Percentiles rank a stretch among this genome's conserved stretches.
These are phyloP conservation scores for Piromyces sp. DNA, from an alignment of 192 early-diverging fungal species.

Conservation along the genomic window DNA sequence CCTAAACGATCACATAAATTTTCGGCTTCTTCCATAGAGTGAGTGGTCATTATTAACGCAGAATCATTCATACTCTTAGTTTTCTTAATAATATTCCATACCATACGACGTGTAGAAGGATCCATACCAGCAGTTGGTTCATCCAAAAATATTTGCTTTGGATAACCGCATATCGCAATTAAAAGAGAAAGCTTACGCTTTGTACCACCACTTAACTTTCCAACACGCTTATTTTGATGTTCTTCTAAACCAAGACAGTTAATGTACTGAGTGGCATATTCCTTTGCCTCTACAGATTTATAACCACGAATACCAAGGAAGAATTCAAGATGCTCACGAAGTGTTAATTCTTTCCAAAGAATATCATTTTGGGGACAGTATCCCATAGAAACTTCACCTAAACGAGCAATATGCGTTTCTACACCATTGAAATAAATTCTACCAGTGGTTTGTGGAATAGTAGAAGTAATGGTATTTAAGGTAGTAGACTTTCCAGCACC, in stretches of 20 bases:
- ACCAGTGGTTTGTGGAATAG: neutral
- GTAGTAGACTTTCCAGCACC: neutral
- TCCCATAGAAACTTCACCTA: conserved; percentile 5
- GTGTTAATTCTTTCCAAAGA: conserved; percentile 13
- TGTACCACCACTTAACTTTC: conserved; percentile 3
- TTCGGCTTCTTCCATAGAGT: conserved; percentile 24
- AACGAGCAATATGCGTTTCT: neutral
- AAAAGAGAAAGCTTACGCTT: conserved; percentile 4
- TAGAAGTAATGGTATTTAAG: neutral
- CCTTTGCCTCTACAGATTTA: conserved; percentile 3
- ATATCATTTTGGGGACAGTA: conserved; percentile 22
- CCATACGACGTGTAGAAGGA: conserved; percentile 48
- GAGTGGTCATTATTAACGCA: conserved; percentile 17
- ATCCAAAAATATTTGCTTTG: neutral
- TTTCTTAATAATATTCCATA: conserved; percentile 49
- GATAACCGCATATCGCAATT: conserved; percentile 4
- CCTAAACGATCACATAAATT: conserved; percentile 23
- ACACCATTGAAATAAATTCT: neutral
- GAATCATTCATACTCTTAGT: conserved; percentile 21
- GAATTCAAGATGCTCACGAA: conserved; percentile 17
- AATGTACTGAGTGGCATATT: conserved; percentile 8
- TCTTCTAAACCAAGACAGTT: conserved; percentile 11
- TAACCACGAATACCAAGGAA: conserved; percentile 21
- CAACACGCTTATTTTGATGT: conserved; percentile 5
- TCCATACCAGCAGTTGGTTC: conserved; percentile 34